Conservation (phyloP, 2,329 filamentous ascomycete species). For the Penicillium aurantiogriseum region DNA sequence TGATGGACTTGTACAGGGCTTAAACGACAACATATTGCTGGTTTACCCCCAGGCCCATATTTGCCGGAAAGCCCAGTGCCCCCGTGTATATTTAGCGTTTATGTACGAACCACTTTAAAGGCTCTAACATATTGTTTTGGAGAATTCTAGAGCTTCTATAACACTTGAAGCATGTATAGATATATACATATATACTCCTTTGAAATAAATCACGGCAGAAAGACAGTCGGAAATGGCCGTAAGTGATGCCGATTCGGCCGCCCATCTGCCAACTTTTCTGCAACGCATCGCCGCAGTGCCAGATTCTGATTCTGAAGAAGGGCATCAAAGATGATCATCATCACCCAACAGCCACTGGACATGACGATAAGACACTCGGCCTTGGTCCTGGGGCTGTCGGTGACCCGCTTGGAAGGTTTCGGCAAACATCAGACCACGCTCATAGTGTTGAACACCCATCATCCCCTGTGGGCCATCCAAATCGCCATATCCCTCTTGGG, state of each 20-base stretch:
- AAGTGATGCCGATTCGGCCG: not conserved
- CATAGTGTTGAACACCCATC: conserved; percentile 68
- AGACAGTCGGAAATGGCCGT: not conserved
- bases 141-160: too few relatives aligned
- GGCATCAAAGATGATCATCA: not conserved
- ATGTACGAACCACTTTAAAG: too few relatives aligned
- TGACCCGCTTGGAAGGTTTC: conserved; percentile 39
- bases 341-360: conserved; percentile 44
- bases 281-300: not conserved
- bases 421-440: conserved; percentile 74
- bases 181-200: not conserved
- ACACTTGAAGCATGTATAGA: not conserved
- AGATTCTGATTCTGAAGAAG: too few relatives aligned
- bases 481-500: conserved; percentile 58
- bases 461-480: conserved; percentile 64
- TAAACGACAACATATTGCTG: too few relatives aligned
- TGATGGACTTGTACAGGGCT: too few relatives aligned
- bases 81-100: too few relatives aligned
- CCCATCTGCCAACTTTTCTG: not conserved
- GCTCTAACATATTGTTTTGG: too few relatives aligned
- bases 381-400: conserved; percentile 61
- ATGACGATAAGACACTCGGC: conserved; percentile 66
- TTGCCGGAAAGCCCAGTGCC: too few relatives aligned
- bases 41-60: too few relatives aligned
- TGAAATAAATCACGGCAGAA: not conserved